Evolutionary conservation across 192 early-diverging fungal species (phyloP).

Genomic region (Entophlyctis luteolus): DNA sequence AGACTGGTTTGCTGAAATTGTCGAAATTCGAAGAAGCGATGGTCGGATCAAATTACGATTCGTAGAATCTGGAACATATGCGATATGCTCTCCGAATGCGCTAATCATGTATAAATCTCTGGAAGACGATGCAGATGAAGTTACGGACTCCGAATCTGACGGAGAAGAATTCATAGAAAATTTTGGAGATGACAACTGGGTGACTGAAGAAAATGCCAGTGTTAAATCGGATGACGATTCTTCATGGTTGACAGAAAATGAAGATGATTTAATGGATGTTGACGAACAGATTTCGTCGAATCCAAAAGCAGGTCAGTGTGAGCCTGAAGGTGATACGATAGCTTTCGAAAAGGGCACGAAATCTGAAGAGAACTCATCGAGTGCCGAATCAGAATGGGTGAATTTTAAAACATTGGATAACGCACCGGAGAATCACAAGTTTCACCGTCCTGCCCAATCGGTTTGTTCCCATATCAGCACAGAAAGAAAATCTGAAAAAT

Average conservation of each 20-base stretch:
- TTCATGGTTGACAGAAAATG: too few species aligned
- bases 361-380: too few species aligned
- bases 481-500: background rate
- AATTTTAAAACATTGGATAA: constrained; percentile 3
- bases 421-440: constrained; percentile 7
- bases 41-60: constrained; percentile 37
- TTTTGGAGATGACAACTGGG: too few species aligned
- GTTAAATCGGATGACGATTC: too few species aligned
- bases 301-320: too few species aligned
- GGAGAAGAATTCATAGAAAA: too few species aligned
- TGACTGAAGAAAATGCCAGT: too few species aligned
- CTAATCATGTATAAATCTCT: constrained; percentile 36
- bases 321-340: too few species aligned
- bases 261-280: too few species aligned
- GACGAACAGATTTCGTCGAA: too few species aligned
- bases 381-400: background rate
- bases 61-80: constrained; percentile 32
- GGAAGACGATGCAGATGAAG: constrained; percentile 43
- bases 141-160: too few species aligned
- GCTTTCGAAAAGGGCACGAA: too few species aligned
- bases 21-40: constrained; percentile 27
- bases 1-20: constrained; percentile 50
- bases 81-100: constrained; percentile 19
- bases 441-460: constrained; percentile 13
- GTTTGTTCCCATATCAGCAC: background rate